A percentile compares a stretch with the other conserved stretches of the same genome.
Conservation (phyloP, 768 basidiomycete species). For the Mycena polygramma region DNA sequence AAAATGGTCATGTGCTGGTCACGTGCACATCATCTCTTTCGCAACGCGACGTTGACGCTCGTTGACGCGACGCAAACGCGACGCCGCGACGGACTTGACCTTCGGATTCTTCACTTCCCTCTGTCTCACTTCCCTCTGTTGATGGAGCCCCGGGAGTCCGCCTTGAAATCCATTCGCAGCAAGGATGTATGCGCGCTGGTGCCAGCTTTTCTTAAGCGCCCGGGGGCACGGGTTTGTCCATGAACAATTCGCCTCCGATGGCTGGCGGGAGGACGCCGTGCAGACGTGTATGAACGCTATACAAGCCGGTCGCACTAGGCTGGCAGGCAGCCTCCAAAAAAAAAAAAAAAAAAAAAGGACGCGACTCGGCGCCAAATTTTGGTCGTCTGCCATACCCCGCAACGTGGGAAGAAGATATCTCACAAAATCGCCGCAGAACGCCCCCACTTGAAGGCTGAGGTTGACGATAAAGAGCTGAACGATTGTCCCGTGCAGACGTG, state of each 20-base stretch:
- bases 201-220: background rate
- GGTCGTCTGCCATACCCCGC: background rate
- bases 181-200: background rate
- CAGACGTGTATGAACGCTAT: slow-evolving; percentile 13
- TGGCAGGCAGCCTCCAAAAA: slow-evolving; percentile 10
- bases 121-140: background rate
- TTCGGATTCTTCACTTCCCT: too few relatives aligned
- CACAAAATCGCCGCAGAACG: background rate
- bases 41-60: too few relatives aligned
- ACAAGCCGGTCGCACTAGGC: background rate
- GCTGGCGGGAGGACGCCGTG: slow-evolving; percentile 22
- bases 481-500: slow-evolving; percentile 6
- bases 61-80: too few relatives aligned
- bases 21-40: too few relatives aligned
- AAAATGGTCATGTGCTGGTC: too few relatives aligned
- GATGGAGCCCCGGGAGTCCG: background rate
- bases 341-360: background rate
- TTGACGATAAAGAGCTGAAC: background rate
- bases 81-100: too few relatives aligned
- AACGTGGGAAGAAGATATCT: background rate
- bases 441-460: background rate
- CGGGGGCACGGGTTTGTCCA: background rate
- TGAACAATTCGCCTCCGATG: background rate
- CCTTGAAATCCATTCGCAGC: slow-evolving; percentile 2
- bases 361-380: slow-evolving; percentile 1